Evolutionary conservation across 352 stramenopile species (phyloP), one percentile per base, ranked within the genome.

Genomic region (Phytophthora uliginosa): DNA sequence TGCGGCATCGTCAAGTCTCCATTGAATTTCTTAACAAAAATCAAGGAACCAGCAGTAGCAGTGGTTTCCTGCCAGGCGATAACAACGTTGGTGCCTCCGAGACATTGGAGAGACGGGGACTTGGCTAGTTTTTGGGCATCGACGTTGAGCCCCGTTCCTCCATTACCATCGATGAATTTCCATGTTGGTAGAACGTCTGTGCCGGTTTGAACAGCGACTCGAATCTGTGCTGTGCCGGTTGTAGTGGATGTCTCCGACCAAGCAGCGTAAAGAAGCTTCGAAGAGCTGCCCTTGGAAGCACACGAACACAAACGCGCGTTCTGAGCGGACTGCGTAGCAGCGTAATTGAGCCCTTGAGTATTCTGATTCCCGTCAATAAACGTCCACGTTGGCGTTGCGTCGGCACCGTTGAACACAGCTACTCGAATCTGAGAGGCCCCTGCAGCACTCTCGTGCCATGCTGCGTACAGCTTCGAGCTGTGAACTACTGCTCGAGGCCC

Each of bases 351-450:
- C 0, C 85, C 81, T 55, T 59, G 66, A 0, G 64, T 33, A 1
- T 64, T 77, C 7, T 59, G 54, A 18, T 89, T 92, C 0, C 82
- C 87, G 42, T 92, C 87, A 15, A 90, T 72, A 74, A 91, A 93
- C 0, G 56, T 58, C 87, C 87, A 94, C 1, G 38, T 50, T 5
- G 82, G 83, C 2, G 74, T n/a, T 3, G 63, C 34, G 45, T 89
- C 75, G 6, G 85, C 55, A 0, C 81, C 68, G 59, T 87, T 90
- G 40, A 76, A 95, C 18, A 92, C 71, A 0, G 77, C 76, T 1
- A 93, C 81, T 31, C 85, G 88, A 38, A 92, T 82, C 34, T 92
- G 83, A 7, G 76, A 18, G 0, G 64, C 40, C 0, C 74, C 62
- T 7, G 67, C 53, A 0, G 63, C 51, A 3, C 28, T 73, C 63